Base-by-base conservation (phyloP, 106 monocot species). In the Dioscorea alata region DNA sequence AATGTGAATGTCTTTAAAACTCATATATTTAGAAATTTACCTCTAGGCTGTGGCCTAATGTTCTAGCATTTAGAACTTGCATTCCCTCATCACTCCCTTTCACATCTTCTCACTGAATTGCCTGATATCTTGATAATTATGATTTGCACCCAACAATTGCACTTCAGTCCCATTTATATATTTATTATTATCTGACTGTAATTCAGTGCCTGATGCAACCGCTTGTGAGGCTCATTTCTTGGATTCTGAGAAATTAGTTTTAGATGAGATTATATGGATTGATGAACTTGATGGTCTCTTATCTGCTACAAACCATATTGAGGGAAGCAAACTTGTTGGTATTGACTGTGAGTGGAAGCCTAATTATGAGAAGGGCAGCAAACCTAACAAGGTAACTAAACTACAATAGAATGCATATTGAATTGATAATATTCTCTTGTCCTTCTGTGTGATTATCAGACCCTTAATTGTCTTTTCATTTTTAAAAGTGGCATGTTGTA, bases 291-390 rank as follows among this genome's bases (percentile, higher is more conserved):
- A 75, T 50, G 84, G 71, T 16, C 64, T 97, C 49, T 69, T 85
- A 72, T 61, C 56, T 73, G 84, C 92, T 24, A 87, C 83, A 54
- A 73, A 51, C 15, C 81, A 92, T 82, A 80, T 97, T 63, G 85
- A 90, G 68, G 76, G 65, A 56, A 92, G 92, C 60, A 92, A 90
- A 74, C 85, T 97, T 79, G 74, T 97, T 71, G 97, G 97, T 10
- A 59, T 97, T n/a, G 97, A 97, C 74, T 97, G 87, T 67, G 97
- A 97, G 62, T 97, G 97, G 97, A 97, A 92, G 61, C 97, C 92
- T 69, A 97, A 92, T 80, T 92, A 79, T 73, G 87, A 80, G 67
- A 97, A 87, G 66, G 92, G 92, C 34, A 78, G 84, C 72, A 85
- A 79, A 63, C 89, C 89, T 64, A 92, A 71, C 79, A 97, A 89